Evolutionary conservation across 2,329 filamentous ascomycete genomes (phyloP), one percentile per base, ranked within the genome.

Genomic region (Exophiala aquamarina): DNA sequence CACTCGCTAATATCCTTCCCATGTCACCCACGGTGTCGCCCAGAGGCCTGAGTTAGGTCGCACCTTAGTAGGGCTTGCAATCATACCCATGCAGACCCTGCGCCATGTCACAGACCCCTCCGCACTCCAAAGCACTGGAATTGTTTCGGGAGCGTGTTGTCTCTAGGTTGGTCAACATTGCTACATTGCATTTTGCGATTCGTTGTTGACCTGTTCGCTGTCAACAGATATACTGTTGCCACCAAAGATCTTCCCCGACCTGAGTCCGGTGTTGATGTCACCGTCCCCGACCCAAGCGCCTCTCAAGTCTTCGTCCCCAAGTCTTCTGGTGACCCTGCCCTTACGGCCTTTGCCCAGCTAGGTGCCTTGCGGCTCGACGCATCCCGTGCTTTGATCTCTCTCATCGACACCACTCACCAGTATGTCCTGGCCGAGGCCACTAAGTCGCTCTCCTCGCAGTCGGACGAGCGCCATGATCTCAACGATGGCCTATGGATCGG

Each of bases 321-420:
- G n/a, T 60, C 62, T 8, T 57, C 61, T 21, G 50, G 58, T 4
- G 69, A 70, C 51, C 59, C 58, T 19, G 66, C 65, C 2, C 52
- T 70, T 45, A 63, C 61, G 3, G 56, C 55, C 10, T 57, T 65
- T 28, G 62, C 62, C 2, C 62, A 65, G 38, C 48, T 65, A 9
- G 59, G 55, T 6, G 53, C 56, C 17, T 37, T 65, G 10, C 52
- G 59, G 17, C 47, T 64, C 34, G 18, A 59, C 14, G 55, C 56
- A 6, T 44, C 50, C 23, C 50, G 61, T 18, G 56, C 58, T 7
- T 23, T 63, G 3, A 63, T 65, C 17, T 62, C 60, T 3, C 53
- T 65, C 1, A 62, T 64, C 31, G 62, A 63, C 39, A 49, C 44
- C 10, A 52, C 37, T 3, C 52, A 40, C 10, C 61, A 65, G 40